These are phyloP conservation scores for Penicillium expansum DNA, from an alignment of 2,329 filamentous ascomycete species.

Conservation along the genomic window DNA sequence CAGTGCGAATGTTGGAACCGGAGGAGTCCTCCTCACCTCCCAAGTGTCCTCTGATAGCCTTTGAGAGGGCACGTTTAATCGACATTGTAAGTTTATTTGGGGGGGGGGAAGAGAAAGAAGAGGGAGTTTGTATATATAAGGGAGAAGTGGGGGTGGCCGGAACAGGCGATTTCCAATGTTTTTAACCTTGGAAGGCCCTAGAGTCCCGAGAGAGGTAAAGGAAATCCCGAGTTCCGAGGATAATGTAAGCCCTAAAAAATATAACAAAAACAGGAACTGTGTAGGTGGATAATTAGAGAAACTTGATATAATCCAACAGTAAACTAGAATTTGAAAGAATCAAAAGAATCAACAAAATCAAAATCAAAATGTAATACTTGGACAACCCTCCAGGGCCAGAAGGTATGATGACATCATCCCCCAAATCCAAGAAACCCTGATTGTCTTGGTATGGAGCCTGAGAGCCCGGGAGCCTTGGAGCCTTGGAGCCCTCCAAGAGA, in stretches of 20 bases:
- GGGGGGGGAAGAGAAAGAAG: background rate
- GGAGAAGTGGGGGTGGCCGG: conserved; percentile 11
- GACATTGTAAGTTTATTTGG: conserved; percentile 40
- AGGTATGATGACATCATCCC: conserved; percentile 4
- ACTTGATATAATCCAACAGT: background rate
- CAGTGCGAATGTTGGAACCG: conserved; percentile 21
- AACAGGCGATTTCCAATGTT: conserved; percentile 8
- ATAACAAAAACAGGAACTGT: background rate
- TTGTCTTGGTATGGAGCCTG: conserved; percentile 12
- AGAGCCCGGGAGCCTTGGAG: too few species aligned
- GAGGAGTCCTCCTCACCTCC: conserved; percentile 24
- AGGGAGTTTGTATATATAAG: conserved; percentile 4
- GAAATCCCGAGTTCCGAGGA: background rate
- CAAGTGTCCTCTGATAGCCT: conserved; percentile 36
- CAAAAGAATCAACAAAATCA: background rate
- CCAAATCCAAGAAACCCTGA: background rate
- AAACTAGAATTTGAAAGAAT: conserved; percentile 2
- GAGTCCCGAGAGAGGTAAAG: too few species aligned
- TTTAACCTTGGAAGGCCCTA: background rate
- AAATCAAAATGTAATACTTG: background rate
- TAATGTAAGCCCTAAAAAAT: background rate
- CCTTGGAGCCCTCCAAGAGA: background rate
- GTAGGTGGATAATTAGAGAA: background rate
- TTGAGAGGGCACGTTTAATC: conserved; percentile 45
- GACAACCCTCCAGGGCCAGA: background rate